Evolutionary conservation across 2,329 filamentous ascomycete genomes (phyloP).

Genomic region (Aspergillus proliferans): DNA sequence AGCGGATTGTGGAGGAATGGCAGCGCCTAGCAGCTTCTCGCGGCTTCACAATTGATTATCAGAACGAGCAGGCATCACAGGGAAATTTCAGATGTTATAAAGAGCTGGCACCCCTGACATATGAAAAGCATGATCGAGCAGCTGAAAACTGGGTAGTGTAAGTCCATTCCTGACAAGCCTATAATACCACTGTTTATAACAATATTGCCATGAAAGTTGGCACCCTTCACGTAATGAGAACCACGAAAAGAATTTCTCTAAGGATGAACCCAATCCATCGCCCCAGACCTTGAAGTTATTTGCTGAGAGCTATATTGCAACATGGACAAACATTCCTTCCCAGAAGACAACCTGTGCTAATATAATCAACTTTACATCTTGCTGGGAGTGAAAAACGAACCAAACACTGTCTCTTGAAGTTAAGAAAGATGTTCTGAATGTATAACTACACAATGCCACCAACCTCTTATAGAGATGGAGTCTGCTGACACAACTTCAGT

Average conservation of each 20-base stretch:
- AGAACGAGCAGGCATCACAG: no score
- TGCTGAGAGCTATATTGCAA: constrained; percentile 8
- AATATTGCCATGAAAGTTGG: constrained; percentile 2
- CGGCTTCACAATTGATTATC: neutral
- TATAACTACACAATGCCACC: constrained; percentile 2
- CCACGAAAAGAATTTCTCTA: constrained; percentile 1
- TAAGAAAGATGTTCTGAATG: constrained; percentile 11
- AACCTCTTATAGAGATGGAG: neutral
- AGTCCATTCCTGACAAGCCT: neutral
- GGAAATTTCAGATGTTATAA: neutral
- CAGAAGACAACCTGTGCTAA: constrained; percentile 4
- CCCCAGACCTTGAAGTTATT: constrained; percentile 11
- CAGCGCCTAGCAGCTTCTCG: neutral
- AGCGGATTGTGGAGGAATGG: neutral
- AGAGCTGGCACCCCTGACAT: no score
- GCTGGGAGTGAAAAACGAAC: constrained; percentile 11
- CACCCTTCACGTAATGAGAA: constrained; percentile 1
- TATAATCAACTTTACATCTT: constrained; percentile 7
- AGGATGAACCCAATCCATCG: constrained; percentile 6
- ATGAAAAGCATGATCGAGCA: neutral
- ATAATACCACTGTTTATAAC: neutral
- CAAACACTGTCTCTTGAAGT: constrained; percentile 3
- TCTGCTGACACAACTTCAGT: constrained; percentile 7
- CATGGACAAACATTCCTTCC: constrained; percentile 3
- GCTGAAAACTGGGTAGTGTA: neutral